Evolutionary conservation across 495 filamentous ascomycete genomes (phyloP).

Genomic region (Talaromyces thailandensis): DNA sequence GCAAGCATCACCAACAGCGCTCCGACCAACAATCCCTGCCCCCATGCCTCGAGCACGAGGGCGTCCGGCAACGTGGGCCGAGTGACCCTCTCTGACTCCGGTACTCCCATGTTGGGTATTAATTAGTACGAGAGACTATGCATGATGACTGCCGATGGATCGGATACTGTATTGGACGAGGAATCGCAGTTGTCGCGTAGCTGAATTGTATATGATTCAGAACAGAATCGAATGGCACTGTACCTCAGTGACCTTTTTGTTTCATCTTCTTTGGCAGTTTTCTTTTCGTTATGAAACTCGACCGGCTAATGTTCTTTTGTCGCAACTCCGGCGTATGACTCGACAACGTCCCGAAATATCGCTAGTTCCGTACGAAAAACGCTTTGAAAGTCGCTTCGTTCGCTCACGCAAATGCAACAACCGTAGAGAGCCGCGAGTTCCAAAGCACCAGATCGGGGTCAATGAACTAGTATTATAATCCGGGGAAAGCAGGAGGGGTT

Average conservation of each 20-base stretch:
- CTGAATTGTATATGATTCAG: neutral
- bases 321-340: neutral
- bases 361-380: neutral
- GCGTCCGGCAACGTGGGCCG: constrained; percentile 26
- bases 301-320: neutral
- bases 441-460: neutral
- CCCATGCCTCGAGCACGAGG: constrained; percentile 40
- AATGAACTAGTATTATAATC: neutral
- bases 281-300: neutral
- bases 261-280: neutral
- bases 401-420: neutral
- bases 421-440: neutral
- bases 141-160: constrained; percentile 3
- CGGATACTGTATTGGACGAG: neutral
- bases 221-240: neutral
- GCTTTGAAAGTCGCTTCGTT: neutral
- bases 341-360: neutral
- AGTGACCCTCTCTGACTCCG: constrained; percentile 11
- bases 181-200: neutral
- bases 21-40: constrained; percentile 38
- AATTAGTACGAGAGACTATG: neutral
- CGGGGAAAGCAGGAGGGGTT: neutral
- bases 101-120: neutral
- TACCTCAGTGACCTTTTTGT: neutral
- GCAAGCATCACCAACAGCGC: constrained; percentile 38